Evolutionary conservation across 2,329 filamentous ascomycete species (phyloP).

Genomic region (Colletotrichum sp.): DNA sequence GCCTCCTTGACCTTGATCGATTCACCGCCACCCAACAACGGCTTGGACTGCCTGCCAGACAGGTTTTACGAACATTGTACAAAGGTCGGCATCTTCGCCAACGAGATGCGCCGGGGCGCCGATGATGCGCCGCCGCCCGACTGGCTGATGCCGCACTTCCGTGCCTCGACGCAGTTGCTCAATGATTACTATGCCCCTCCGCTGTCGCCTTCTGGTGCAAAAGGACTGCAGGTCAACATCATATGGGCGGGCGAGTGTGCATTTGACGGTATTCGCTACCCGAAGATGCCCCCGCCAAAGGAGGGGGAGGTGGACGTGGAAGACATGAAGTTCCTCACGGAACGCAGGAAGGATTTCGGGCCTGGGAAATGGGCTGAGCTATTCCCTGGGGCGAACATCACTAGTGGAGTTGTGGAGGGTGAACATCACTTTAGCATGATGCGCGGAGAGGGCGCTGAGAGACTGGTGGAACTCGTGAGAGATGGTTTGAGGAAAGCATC

Average conservation of each 20-base stretch:
- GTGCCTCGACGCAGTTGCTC: conserved; percentile 69
- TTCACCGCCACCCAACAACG: conserved; percentile 59
- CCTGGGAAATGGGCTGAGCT: conserved; percentile 74
- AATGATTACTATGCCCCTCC: conserved; percentile 66
- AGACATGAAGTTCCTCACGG: conserved; percentile 62
- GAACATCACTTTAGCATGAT: conserved; percentile 80
- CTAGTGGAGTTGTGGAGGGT: conserved; percentile 68
- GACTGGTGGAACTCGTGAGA: neutral
- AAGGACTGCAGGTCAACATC: conserved; percentile 64
- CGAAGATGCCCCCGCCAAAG: conserved; percentile 64
- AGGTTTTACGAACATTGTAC: conserved; percentile 75
- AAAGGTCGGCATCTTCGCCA: conserved; percentile 72
- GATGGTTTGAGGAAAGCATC: neutral
- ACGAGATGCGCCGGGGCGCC: conserved; percentile 45
- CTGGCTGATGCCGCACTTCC: conserved; percentile 78
- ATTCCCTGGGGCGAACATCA: conserved; percentile 64
- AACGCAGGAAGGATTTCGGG: conserved; percentile 74
- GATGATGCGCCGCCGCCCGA: conserved; percentile 61
- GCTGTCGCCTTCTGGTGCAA: conserved; percentile 61
- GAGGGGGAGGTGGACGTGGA: conserved; percentile 57
- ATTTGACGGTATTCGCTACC: conserved; percentile 69
- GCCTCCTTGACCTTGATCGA: neutral
- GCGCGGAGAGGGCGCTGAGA: conserved; percentile 54
- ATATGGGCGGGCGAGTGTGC: conserved; percentile 79
- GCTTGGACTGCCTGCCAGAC: conserved; percentile 66